phyloP scores from a whole-genome alignment of 1,139 yeast species.

The Kurtzmaniella quercitrusa region DNA sequence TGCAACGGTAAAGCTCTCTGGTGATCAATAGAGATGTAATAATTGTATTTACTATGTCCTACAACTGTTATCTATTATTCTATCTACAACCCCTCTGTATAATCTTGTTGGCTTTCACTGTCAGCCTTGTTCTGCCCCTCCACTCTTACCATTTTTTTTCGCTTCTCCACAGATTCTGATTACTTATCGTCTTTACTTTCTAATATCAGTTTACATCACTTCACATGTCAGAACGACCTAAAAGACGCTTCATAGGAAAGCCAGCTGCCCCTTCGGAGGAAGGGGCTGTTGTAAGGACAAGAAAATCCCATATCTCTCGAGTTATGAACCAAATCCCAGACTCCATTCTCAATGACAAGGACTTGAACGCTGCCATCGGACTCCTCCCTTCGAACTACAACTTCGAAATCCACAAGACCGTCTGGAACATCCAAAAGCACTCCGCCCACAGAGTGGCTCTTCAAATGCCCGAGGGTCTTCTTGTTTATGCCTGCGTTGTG shows the following conservation, averaged over 20 bases:
- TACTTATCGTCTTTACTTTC: too few relatives aligned
- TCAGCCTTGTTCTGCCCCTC: too few relatives aligned
- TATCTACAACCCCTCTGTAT: too few relatives aligned
- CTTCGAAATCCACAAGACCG: conserved; percentile 92
- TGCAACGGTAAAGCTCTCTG: too few relatives aligned
- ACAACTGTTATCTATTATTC: too few relatives aligned
- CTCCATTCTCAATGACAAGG: conserved; percentile 75
- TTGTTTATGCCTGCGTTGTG: conserved; percentile 80
- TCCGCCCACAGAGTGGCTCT: conserved; percentile 76
- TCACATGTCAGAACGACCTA: conserved; percentile 1
- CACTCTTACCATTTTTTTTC: too few relatives aligned
- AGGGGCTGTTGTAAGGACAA: conserved; percentile 20
- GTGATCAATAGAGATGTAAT: too few relatives aligned
- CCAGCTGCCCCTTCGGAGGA: neutral
- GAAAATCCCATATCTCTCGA: conserved; percentile 42
- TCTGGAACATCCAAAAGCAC: conserved; percentile 82
- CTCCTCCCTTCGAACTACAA: conserved; percentile 87
- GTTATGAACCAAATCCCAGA: conserved; percentile 87
- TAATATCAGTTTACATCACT: too few relatives aligned
- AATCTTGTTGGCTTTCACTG: too few relatives aligned
- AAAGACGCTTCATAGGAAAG: conserved; percentile 32
- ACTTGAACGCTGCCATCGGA: conserved; percentile 73
- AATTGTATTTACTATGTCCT: too few relatives aligned
- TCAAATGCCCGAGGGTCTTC: conserved; percentile 96
- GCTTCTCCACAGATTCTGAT: too few relatives aligned